Conservation (phyloP, 495 filamentous ascomycete species). For the Neurospora cerealis region DNA sequence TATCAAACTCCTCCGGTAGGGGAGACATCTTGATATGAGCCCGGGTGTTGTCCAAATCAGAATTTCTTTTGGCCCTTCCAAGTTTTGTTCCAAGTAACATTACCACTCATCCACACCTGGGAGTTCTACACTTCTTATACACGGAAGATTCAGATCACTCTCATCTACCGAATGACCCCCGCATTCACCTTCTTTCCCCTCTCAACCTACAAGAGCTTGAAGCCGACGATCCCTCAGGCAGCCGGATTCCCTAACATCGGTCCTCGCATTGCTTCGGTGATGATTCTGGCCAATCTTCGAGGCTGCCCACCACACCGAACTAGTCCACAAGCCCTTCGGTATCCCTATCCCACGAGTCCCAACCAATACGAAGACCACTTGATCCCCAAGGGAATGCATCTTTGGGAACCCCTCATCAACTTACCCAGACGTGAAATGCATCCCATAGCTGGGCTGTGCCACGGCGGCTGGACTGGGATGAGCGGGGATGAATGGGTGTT, state of each 20-base stretch:
- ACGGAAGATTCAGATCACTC: neutral
- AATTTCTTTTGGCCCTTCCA: neutral
- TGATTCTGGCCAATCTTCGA: neutral
- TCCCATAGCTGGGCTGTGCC: neutral
- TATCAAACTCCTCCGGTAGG: constrained; percentile 65
- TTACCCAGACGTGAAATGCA: neutral
- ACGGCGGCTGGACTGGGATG: neutral
- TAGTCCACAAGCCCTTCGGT: neutral
- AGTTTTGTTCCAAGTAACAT: neutral
- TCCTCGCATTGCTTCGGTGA: neutral
- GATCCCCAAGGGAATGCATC: constrained; percentile 5
- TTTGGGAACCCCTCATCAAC: constrained; percentile 20
- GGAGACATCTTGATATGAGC: constrained; percentile 23
- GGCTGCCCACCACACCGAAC: neutral
- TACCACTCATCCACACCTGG: neutral
- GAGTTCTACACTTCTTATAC: neutral
- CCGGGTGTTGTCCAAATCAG: neutral
- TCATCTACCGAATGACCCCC: neutral
- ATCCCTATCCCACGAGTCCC: neutral
- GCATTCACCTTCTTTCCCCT: neutral
- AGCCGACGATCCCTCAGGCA: neutral
- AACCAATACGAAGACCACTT: neutral
- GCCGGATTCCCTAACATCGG: neutral
- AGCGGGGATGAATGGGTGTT: neutral
- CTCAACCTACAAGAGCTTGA: neutral